Evolutionary conservation across 106 monocot genomes (phyloP), one percentile per base, ranked within the genome.

Genomic region (Dendrobium huoshanense): DNA sequence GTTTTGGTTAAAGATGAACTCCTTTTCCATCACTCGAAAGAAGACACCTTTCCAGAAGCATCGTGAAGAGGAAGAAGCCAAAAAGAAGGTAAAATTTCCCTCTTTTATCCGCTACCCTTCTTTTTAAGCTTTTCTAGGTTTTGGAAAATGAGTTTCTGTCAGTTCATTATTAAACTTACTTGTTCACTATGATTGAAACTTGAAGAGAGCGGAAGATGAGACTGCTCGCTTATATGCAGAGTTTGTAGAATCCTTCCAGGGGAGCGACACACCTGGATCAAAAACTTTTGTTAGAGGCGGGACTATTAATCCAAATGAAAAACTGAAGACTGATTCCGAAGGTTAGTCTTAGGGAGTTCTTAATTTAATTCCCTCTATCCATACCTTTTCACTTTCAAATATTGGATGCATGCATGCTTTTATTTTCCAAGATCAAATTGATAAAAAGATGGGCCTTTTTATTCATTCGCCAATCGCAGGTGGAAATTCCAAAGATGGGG

Each of bases 401-500:
- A 76, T 64, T 85, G 77, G 78, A 83, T 90, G 84, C 51, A 81
- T 87, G 80, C 41, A 77, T 85, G 72, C 68, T 81, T 87, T 88
- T 83, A 80, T 84, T 77, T 84, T 82, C 22, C 15, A 77, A 80
- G 88, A 79, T 79, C 81, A 85, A 79, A 81, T 92, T 96, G 86
- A 94, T 94, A 89, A 85, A 87, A 89, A 84, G 78, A 81, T 80
- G 80, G 90, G 81, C 90, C 86, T 91, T 93, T 90, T 91, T 85
- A 91, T 93, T 89, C 93, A 85, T 96, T 93, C 96, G 85, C 80
- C 87, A 85, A 99, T 99, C 87, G 88, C 99, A 99, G 99, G 99
- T 99, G 95, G 95, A 92, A 95, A 95, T 88, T 93, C 99, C 93
- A 99, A 95, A 99, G 99, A 99, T 89, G 99, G 95, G 81, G 84